Evolutionary conservation across 495 filamentous ascomycete species (phyloP).

Genomic region (Daldinia grandis): DNA sequence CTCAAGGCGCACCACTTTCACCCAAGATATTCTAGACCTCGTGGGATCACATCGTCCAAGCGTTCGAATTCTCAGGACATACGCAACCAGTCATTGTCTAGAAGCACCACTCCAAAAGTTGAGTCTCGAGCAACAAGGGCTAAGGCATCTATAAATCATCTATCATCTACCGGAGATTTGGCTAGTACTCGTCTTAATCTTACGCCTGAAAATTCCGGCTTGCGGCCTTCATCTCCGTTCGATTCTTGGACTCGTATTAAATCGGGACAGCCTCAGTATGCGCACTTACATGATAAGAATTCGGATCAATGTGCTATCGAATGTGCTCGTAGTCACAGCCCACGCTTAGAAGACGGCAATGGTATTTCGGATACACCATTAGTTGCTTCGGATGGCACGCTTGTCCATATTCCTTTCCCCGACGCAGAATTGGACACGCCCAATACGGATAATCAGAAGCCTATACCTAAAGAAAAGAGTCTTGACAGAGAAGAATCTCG

Average conservation of each 20-base stretch:
- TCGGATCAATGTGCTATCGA: neutral
- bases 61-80: neutral
- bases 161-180: slow-evolving; percentile 33
- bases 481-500: neutral
- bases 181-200: slow-evolving; percentile 46
- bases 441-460: neutral
- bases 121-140: neutral
- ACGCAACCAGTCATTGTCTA: slow-evolving; percentile 9
- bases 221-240: slow-evolving; percentile 57
- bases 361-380: slow-evolving; percentile 32
- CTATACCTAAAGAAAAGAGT: neutral
- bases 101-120: slow-evolving; percentile 15
- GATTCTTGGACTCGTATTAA: slow-evolving; percentile 75
- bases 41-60: slow-evolving; percentile 4
- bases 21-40: slow-evolving; percentile 47
- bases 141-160: neutral
- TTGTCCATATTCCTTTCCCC: slow-evolving; percentile 51
- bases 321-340: neutral
- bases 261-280: slow-evolving; percentile 52
- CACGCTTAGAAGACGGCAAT: slow-evolving; percentile 27
- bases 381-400: slow-evolving; percentile 45
- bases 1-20: slow-evolving; percentile 71
- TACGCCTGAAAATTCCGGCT: slow-evolving; percentile 24
- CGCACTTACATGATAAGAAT: slow-evolving; percentile 23
- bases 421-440: slow-evolving; percentile 35